A percentile compares a stretch with the other conserved stretches of the same genome.
phyloP scores from a whole-genome alignment of 2,329 filamentous ascomycete genomes.

The Fusarium avenaceum region DNA sequence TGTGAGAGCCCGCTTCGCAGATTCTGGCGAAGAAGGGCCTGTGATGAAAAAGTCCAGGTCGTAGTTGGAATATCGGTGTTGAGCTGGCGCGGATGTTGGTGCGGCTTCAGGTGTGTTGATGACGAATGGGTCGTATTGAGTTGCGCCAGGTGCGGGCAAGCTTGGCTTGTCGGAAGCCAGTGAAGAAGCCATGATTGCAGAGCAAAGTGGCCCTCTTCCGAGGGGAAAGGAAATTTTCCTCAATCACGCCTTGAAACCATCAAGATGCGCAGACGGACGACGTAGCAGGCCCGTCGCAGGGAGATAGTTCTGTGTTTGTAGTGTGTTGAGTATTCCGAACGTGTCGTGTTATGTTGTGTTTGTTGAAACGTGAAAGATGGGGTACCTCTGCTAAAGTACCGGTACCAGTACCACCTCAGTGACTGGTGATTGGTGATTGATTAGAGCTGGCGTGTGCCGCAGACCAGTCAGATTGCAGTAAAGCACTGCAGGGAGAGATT shows the following conservation, averaged over 20 bases:
- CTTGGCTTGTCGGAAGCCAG: constrained; percentile 59
- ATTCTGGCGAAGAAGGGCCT: constrained; percentile 79
- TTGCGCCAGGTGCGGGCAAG: constrained; percentile 56
- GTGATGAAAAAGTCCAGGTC: constrained; percentile 84
- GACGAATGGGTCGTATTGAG: constrained; percentile 70
- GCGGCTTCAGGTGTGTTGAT: constrained; percentile 56
- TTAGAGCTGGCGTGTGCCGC: constrained; percentile 45
- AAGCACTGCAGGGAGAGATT: constrained; percentile 44
- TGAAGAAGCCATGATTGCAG: constrained; percentile 59
- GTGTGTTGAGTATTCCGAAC: constrained; percentile 28
- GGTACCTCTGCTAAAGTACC: constrained; percentile 40
- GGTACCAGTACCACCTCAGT: constrained; percentile 16
- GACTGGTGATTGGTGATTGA: constrained; percentile 23
- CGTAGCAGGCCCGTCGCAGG: constrained; percentile 48
- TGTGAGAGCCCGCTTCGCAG: constrained; percentile 89
- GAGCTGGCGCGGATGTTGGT: constrained; percentile 56
- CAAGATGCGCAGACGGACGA: constrained; percentile 47
- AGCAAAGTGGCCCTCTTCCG: constrained; percentile 42
- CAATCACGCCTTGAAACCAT: constrained; percentile 48
- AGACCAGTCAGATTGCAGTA: constrained; percentile 43
- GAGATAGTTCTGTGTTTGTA: constrained; percentile 26
- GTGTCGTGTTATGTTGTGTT: constrained; percentile 45
- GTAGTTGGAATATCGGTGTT: constrained; percentile 84
- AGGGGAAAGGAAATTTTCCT: constrained; percentile 44
- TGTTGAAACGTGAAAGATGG: constrained; percentile 31